phyloP scores from a whole-genome alignment of 208 protist species.

The Trypanosoma rangeli region DNA sequence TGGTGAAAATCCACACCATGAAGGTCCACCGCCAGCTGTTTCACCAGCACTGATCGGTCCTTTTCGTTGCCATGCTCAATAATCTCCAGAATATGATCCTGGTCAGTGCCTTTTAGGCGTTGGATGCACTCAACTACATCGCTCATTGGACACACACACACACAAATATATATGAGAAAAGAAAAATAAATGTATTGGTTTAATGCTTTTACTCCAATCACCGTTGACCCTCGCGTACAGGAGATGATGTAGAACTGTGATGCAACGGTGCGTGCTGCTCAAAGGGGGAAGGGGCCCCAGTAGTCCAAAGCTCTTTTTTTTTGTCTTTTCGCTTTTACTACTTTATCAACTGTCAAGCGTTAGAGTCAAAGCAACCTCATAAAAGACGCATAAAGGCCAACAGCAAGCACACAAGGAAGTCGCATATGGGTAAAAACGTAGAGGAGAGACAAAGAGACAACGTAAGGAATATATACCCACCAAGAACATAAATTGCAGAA shows the following conservation, averaged over 20 bases:
- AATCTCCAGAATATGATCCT: constrained; percentile 20
- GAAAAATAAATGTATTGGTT: neutral
- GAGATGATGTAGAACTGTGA: too few relatives aligned
- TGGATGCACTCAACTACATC: neutral
- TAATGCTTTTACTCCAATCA: neutral
- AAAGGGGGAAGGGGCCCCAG: too few relatives aligned
- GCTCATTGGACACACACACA: neutral
- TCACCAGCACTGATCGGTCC: constrained; percentile 7
- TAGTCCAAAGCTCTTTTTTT: too few relatives aligned
- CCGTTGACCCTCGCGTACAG: too few relatives aligned
- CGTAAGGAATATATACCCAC: constrained; percentile 6
- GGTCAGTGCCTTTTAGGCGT: constrained; percentile 4
- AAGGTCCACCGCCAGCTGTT: constrained; percentile 16
- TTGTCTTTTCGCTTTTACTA: too few relatives aligned
- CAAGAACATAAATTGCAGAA: neutral
- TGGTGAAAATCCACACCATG: constrained; percentile 23
- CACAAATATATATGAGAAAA: neutral
- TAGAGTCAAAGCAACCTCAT: too few relatives aligned
- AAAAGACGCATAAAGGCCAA: constrained; percentile 4
- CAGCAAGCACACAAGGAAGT: constrained; percentile 6
- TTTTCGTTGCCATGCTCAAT: constrained; percentile 14
- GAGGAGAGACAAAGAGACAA: neutral
- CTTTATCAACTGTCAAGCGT: too few relatives aligned
- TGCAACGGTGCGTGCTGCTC: too few relatives aligned
- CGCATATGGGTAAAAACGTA: neutral